A percentile compares a stretch with the other conserved stretches of the same genome.
These are phyloP conservation scores for Termitomyces sp. DNA, from an alignment of 768 basidiomycete genomes.

Conservation along the genomic window DNA sequence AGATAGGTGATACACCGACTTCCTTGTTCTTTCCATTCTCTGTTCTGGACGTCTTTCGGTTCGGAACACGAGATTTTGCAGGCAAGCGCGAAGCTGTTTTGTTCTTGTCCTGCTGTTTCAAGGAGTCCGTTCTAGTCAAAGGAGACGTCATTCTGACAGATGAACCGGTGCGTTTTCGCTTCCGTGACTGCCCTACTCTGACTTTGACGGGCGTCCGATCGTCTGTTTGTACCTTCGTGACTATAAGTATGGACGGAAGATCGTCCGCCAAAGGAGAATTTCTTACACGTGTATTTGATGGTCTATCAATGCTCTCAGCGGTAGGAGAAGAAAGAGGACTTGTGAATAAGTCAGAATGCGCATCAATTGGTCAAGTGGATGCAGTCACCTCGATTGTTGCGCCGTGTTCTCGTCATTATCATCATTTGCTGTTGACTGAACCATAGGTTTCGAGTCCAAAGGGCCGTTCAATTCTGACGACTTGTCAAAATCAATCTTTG, in stretches of 20 bases:
- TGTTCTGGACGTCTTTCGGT: slow-evolving; percentile 3
- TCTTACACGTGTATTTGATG: slow-evolving; percentile 2
- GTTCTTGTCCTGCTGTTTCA: slow-evolving; percentile 6
- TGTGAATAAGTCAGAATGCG: not conserved
- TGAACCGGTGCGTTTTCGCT: slow-evolving; percentile 19
- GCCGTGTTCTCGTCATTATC: not conserved
- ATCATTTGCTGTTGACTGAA: not conserved
- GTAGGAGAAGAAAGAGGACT: slow-evolving; percentile 8
- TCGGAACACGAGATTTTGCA: slow-evolving; percentile 10
- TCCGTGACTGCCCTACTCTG: slow-evolving; percentile 7
- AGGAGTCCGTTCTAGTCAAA: slow-evolving; percentile 1
- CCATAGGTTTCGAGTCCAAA: no score
- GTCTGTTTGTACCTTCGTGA: slow-evolving; percentile 9
- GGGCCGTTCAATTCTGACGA: not conserved
- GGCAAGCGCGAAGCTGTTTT: slow-evolving; percentile 1
- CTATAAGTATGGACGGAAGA: slow-evolving; percentile 28
- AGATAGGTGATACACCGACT: slow-evolving; percentile 11
- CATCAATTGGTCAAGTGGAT: not conserved
- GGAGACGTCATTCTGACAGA: slow-evolving; percentile 1
- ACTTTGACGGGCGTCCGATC: slow-evolving; percentile 4
- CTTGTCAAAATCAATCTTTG: not conserved
- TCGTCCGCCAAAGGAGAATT: slow-evolving; percentile 6
- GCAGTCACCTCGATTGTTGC: slow-evolving; percentile 7
- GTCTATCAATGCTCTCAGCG: not conserved
- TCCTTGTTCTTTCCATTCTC: slow-evolving; percentile 30